Evolutionary conservation across 2,329 filamentous ascomycete genomes (phyloP).

Genomic region (Aspergillus fructus): DNA sequence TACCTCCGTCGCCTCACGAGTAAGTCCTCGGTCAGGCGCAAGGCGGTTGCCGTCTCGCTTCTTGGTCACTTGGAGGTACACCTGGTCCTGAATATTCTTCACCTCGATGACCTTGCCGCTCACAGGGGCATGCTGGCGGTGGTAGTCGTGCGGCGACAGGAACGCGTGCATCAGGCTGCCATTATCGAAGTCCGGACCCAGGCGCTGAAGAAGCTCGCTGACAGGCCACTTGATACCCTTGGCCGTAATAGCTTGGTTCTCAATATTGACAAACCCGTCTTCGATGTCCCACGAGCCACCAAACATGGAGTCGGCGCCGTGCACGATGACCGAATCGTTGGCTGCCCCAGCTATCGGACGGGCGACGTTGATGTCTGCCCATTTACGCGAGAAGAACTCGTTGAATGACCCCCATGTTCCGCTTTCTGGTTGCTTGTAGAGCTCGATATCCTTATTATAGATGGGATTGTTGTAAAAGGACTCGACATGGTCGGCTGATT

Average conservation of each 20-base stretch:
- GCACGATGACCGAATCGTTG: neutral
- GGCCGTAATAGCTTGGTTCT: neutral
- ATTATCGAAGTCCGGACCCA: neutral
- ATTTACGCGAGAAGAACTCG: conserved; percentile 10
- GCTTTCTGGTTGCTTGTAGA: neutral
- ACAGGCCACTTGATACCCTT: conserved; percentile 1
- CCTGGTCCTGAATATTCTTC: neutral
- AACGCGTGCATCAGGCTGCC: conserved; percentile 10
- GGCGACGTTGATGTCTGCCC: neutral
- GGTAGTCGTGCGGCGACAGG: conserved; percentile 11
- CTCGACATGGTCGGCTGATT: conserved; percentile 6
- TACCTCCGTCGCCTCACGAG: no score
- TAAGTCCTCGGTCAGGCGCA: conserved; percentile 1
- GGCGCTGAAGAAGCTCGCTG: neutral
- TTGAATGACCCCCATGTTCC: conserved; percentile 16
- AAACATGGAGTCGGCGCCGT: neutral
- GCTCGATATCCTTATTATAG: conserved; percentile 1
- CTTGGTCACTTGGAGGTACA: neutral
- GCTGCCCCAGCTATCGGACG: neutral
- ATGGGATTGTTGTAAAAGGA: conserved; percentile 7
- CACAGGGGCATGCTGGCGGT: conserved; percentile 10
- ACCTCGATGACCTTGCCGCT: conserved; percentile 4
- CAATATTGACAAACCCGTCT: no score
- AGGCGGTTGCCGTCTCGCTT: no score
- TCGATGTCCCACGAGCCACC: neutral